These are phyloP conservation scores for Apiotrichum laibachii DNA, from an alignment of 1,284 basidiomycete genomes.

Conservation along the genomic window DNA sequence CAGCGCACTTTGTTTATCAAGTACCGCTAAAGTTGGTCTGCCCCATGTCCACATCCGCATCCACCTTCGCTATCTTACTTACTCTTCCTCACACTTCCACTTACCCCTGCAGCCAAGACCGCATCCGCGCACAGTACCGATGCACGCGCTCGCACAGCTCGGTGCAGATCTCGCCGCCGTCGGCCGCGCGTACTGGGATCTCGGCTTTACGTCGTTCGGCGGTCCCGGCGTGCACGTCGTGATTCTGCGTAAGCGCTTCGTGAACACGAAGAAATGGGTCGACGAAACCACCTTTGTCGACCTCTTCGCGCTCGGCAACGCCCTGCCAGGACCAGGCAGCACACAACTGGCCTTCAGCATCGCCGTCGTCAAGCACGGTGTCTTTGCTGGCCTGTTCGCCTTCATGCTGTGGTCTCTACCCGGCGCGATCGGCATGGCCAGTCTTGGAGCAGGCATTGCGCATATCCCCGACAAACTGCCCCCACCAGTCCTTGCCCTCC, in stretches of 20 bases:
- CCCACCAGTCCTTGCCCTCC: conserved; percentile 56
- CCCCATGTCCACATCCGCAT: no score
- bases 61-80: no score
- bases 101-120: no score
- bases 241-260: conserved; percentile 35
- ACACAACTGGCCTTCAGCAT: conserved; percentile 53
- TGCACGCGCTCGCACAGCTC: no score
- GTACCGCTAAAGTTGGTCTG: no score
- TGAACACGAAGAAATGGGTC: conserved; percentile 34
- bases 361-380: conserved; percentile 46
- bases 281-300: conserved; percentile 41
- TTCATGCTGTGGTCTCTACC: conserved; percentile 54
- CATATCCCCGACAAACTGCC: conserved; percentile 56
- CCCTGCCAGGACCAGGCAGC: conserved; percentile 52
- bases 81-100: no score
- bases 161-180: conserved; percentile 7
- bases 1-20: no score
- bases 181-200: conserved; percentile 24
- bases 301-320: conserved; percentile 54
- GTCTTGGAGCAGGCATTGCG: conserved; percentile 56
- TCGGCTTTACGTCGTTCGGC: conserved; percentile 39
- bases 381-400: conserved; percentile 46
- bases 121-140: no score
- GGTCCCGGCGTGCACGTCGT: conserved; percentile 40
- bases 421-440: conserved; percentile 58